Base-by-base conservation (phyloP, 495 filamentous ascomycete genomes). In the Neurospora sp. region DNA sequence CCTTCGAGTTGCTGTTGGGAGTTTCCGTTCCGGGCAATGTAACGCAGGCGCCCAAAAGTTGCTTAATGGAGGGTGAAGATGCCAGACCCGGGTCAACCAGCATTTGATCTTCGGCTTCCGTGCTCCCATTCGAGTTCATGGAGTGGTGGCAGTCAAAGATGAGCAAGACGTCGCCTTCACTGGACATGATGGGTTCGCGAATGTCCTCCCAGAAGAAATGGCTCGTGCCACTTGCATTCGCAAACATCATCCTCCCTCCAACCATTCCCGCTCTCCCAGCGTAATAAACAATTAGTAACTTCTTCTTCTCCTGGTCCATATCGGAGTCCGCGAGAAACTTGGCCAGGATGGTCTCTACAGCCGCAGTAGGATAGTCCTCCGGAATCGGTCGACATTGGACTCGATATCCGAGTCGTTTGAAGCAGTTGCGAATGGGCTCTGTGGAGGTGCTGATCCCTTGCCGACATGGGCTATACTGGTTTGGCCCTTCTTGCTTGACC, bases 191-290 rank as follows among this genome's bases (percentile, higher is more conserved):
- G 5, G 79, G 75, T 37, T 79, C 78, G 16, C 79, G 72, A 27
- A 80, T 73, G 71, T 80, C 79, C 31, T 79, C 75, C 79, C 78
- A 80, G 72, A 75, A 78, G 73, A 79, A 78, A 5, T 39, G 62
- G 6, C 46, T 75, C 10, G 39, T 73, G 1, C 62, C 72, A 2
- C 66, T 40, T 7, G 62, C 72, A 23, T 62, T 79, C 4, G 44
- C 70, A 70, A 79, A 79, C 12, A 70, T 54, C 78, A 80, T 76
- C 66, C 78, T 41, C 10, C 72, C 78, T 31, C 73, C 73, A 39
- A 76, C 78, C 71, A 75, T 69, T 6, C 46, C 69, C 18, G 76
- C 78, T 40, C 71, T 75, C 3, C 78, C 78, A 4, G 71, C 44
- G 20, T 80, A 80, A n/a, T 79, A 80, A 23, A 79, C 72, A 20